Base-by-base conservation (phyloP, 306 rosid species). In the Dryas alaskensis region DNA sequence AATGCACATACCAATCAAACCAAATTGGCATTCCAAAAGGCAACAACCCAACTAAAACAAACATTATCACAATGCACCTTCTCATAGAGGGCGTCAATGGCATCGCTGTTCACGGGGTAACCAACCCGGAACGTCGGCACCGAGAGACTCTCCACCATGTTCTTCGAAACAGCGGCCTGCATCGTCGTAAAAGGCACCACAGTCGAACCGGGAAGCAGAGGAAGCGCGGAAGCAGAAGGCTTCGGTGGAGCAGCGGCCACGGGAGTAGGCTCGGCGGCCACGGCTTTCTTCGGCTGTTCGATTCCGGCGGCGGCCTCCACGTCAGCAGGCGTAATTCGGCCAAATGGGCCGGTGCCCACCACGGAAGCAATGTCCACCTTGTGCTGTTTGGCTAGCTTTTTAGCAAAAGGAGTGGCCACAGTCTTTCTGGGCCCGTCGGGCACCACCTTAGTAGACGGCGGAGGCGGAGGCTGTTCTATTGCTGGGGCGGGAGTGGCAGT, bases 371-470 rank as follows among this genome's bases (percentile, higher is more conserved):
- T 78, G 17, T 87, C 87, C 40, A 93, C 85, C 84, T 91, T 89
- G 84, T 93, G 89, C 69, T 91, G 98, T 81, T 91, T 93, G 11
- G 98, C 97, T 6, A 93, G 86, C 84, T 91, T 93, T 82, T 86
- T 93, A 6, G 98, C 97, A 16, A 64, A 84, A 1, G 98, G 98
- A n/a, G 98, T 93, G 3, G 92, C 98, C 54, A 91, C 92, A n/a
- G 65, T 69, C 92, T 89, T 93, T 65, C 80, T 62, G 3, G 90
- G 90, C 1, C 77, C 88, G 6, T 83, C 83, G 0, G 88, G 63
- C 27, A 63, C 82, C 40, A 76, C 60, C 37, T 31, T 31, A 40
- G 48, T n/a, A 74, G 69, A 69, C 5, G 83, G 51, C 13, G 84
- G 47, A 6, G 89, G 55, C 17, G 85, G 43, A 4, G 87, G 85